These are phyloP conservation scores for bread wheat (Triticum aestivum) DNA, from an alignment of 176 grass and related monocot genomes.

Conservation along the genomic window DNA sequence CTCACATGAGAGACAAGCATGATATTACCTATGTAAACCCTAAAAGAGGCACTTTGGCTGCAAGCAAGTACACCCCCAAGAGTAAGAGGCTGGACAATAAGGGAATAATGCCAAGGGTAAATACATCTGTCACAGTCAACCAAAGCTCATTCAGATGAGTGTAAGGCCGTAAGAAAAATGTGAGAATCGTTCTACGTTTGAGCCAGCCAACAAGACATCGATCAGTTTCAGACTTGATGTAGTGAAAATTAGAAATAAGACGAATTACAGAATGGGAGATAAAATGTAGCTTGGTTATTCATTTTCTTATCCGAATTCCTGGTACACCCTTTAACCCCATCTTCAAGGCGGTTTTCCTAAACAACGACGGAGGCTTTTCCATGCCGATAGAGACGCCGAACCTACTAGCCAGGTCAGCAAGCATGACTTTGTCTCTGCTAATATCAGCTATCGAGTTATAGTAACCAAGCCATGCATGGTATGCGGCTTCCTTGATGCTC, in stretches of 20 bases:
- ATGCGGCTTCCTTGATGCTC: constrained; percentile 89
- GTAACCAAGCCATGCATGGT: constrained; percentile 89
- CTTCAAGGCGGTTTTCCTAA: constrained; percentile 78
- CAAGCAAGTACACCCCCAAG: neutral
- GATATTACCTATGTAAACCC: neutral
- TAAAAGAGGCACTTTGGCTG: constrained; percentile 21
- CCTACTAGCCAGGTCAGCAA: constrained; percentile 71
- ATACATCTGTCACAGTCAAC: neutral
- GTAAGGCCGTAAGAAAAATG: constrained; percentile 3
- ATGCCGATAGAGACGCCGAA: constrained; percentile 73
- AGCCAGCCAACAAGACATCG: neutral
- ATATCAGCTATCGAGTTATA: constrained; percentile 73
- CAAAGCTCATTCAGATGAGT: constrained; percentile 15
- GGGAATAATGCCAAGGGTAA: neutral
- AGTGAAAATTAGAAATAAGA: neutral
- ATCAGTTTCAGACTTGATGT: neutral
- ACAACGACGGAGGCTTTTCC: constrained; percentile 65
- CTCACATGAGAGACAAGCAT: neutral
- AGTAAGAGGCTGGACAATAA: neutral
- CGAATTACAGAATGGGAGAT: neutral
- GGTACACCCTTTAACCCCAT: constrained; percentile 90
- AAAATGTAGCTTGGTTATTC: neutral
- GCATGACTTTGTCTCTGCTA: constrained; percentile 70
- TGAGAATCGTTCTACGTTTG: neutral
- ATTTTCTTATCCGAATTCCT: constrained; percentile 86